Evolutionary conservation across 768 basidiomycete genomes (phyloP), one percentile per base, ranked within the genome.

Genomic region (Polyporus arcularius): DNA sequence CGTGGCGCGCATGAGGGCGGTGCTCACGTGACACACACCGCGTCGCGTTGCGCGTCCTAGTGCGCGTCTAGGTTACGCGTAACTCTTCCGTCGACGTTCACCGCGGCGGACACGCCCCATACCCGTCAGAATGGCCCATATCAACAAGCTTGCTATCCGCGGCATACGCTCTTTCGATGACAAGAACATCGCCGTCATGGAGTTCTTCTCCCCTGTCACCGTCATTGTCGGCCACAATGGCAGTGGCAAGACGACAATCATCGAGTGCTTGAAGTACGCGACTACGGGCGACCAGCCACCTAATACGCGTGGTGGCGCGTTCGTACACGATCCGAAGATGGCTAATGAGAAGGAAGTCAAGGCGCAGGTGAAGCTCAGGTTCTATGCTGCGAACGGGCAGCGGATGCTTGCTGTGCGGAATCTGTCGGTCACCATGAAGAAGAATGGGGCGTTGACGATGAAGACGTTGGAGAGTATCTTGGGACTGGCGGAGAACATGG

Each of bases 221-320:
- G 96, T 99, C 74, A 98, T 99, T 61, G 95, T 98, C 2, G 97
- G 97, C 2, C 92, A 95, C 78, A 99, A 99, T 75, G 97, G 97
- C 16, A 95, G 92, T 67, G 97, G 97, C 46, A 99, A 99, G 78
- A 99, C 97, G 3, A 99, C 96, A 0, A 92, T 98, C 71, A 98
- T 99, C 74, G 97, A 99, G 80, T 98, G 96, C 76, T 84, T 99
- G 74, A 98, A 98, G 79, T 99, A 99, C 72, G 94, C 94, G 11
- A 97, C 97, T 0, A 99, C 97, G 0, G 97, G 97, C 31, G 96
- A 98, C 73, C 90, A 98, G 67, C 97, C 97, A 0, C 93, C 97
- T 1, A 96, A 96, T 70, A 94, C 96, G 26, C 94, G 95, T 62
- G 96, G 96, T 35, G 97, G 96, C n/a, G 97, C 97, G 0, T 99